phyloP scores from a whole-genome alignment of 768 basidiomycete genomes.

The Auricularia sp. region DNA sequence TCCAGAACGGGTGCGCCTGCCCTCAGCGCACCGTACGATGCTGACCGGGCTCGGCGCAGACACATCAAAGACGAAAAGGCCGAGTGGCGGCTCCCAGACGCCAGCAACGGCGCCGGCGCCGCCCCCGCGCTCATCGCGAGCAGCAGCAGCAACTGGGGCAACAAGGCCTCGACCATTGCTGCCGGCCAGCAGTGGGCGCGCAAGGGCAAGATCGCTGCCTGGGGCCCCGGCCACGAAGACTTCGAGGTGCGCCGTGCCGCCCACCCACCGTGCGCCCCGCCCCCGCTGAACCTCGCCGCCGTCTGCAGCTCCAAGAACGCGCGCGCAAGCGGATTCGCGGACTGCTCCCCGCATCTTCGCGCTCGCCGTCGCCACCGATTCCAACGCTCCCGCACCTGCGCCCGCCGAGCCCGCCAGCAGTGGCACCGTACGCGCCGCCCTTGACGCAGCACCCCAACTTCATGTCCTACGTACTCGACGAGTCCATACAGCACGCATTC shows the following conservation, averaged over 20 bases:
- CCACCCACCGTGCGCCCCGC: background rate
- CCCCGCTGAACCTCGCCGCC: background rate
- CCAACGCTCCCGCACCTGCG: slow-evolving; percentile 59
- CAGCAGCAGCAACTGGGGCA: slow-evolving; percentile 59
- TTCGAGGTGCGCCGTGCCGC: slow-evolving; percentile 55
- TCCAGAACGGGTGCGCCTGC: background rate
- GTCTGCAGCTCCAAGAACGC: slow-evolving; percentile 61
- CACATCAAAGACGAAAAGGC: background rate
- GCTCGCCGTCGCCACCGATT: slow-evolving; percentile 59
- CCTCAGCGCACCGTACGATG: background rate
- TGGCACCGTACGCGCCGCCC: slow-evolving; percentile 66
- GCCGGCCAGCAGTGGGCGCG: slow-evolving; percentile 77
- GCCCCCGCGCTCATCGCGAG: background rate
- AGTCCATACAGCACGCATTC: slow-evolving; percentile 74
- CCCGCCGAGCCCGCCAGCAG: slow-evolving; percentile 69
- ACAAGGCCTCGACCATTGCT: slow-evolving; percentile 39
- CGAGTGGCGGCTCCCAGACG: background rate
- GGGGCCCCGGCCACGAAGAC: slow-evolving; percentile 78
- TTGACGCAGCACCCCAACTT: slow-evolving; percentile 61
- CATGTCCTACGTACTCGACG: slow-evolving; percentile 80
- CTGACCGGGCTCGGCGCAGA: background rate
- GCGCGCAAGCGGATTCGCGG: slow-evolving; percentile 71
- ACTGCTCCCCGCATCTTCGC: slow-evolving; percentile 42
- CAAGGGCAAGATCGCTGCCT: slow-evolving; percentile 69
- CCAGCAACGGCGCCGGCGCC: background rate